Evolutionary conservation across 2,329 filamentous ascomycete species (phyloP), one percentile per base, ranked within the genome.

Genomic region (Penicillium vulpinum): DNA sequence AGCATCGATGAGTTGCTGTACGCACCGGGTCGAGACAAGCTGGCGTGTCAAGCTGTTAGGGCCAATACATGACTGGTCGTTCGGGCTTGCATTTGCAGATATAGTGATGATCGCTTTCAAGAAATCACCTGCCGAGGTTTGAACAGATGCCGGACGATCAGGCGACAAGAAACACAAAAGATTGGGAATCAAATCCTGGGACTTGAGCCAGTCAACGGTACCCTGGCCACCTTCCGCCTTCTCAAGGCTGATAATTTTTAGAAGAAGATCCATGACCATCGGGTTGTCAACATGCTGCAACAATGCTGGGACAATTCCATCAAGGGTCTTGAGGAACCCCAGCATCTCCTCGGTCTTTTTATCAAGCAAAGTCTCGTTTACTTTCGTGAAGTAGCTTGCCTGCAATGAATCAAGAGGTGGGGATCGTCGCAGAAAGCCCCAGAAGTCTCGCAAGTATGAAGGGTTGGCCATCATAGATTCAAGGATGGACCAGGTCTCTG

Each of bases 311-410:
- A 99, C 86, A 39, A 94, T 89, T 51, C 88, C 85, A 33, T 94
- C 89, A 47, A 96, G 78, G 2, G 86, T 88, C 73, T 92, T 95
- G 75, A 99, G 86, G 60, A 99, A 87, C 18, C 88, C 86, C 64
- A 97, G 81, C 93, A 97, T 99, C 62, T 97, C 93, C 70, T 95
- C 91, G 6, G 95, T 97, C 83, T 97, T 97, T 78, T 94, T 95
- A 74, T 97, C 94, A 54, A 99, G 88, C 21, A 99, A 79, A n/a
- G 91, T 90, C 78, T 99, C 94, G 75, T 97, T 97, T 70, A 99
- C 92, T 73, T 97, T 99, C 54, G 93, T 97, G 73, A 99, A 99
- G 74, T 99, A 99, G 70, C 92, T 92, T 18, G 94, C 93, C 76
- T 97, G 93, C 6, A 97, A 83, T 36, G 93, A 90, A 73, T 97